phyloP scores from a whole-genome alignment of 2,329 filamentous ascomycete species.

The Fusarium sp. region DNA sequence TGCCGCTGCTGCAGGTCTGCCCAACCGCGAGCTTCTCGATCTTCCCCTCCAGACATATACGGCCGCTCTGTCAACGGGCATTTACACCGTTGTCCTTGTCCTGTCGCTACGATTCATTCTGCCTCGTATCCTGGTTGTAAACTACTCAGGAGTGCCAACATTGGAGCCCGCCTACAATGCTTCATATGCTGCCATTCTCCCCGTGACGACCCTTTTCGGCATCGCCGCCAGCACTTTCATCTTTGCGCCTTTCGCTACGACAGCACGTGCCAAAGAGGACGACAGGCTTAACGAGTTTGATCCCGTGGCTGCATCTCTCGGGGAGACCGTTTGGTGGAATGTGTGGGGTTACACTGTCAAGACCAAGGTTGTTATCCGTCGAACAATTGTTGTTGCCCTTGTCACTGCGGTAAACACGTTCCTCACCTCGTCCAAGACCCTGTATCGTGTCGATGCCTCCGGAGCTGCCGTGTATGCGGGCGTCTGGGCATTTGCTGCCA shows the following conservation, averaged over 20 bases:
- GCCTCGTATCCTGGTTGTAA: constrained; percentile 73
- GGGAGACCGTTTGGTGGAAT: constrained; percentile 76
- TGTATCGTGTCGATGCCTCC: constrained; percentile 72
- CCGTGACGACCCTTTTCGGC: constrained; percentile 67
- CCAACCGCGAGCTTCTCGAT: constrained; percentile 74
- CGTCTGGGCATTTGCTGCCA: constrained; percentile 75
- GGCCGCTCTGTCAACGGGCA: constrained; percentile 71
- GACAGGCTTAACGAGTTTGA: constrained; percentile 65
- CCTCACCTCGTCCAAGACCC: constrained; percentile 69
- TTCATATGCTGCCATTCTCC: constrained; percentile 67
- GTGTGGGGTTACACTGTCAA: constrained; percentile 73
- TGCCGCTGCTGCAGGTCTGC: constrained; percentile 50
- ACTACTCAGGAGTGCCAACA: constrained; percentile 77
- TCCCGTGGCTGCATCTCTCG: constrained; percentile 69
- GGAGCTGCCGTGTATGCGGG: constrained; percentile 78
- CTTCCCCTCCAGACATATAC: constrained; percentile 69
- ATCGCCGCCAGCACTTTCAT: constrained; percentile 78
- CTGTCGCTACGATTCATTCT: constrained; percentile 74
- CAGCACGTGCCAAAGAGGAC: constrained; percentile 58
- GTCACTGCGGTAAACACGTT: constrained; percentile 68
- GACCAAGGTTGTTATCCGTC: constrained; percentile 68
- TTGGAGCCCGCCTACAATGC: constrained; percentile 73
- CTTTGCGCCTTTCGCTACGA: constrained; percentile 72
- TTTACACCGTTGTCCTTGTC: constrained; percentile 79
- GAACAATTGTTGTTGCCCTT: constrained; percentile 67